phyloP scores from a whole-genome alignment of 1,284 basidiomycete species.

The Neotropicomus parvogracilis region DNA sequence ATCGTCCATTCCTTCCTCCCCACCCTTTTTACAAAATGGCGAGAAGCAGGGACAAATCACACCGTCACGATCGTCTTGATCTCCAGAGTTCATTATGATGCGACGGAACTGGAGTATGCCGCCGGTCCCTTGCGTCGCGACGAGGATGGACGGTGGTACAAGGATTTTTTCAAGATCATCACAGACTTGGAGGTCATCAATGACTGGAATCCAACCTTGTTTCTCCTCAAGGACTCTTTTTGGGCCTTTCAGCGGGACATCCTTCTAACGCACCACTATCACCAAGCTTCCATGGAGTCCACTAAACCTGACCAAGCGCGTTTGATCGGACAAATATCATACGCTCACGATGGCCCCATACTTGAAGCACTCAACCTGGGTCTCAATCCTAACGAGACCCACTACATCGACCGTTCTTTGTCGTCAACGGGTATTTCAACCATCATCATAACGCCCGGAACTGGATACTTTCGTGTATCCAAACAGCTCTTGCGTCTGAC shows the following conservation, averaged over 20 bases:
- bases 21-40: slow-evolving; percentile 79
- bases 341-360: slow-evolving; percentile 92
- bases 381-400: slow-evolving; percentile 90
- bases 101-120: slow-evolving; percentile 75
- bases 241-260: slow-evolving; percentile 88
- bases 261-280: slow-evolving; percentile 81
- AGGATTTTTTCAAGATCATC: slow-evolving; percentile 95
- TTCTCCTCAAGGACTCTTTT: slow-evolving; percentile 83
- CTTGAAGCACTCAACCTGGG: slow-evolving; percentile 93
- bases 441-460: slow-evolving; percentile 89
- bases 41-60: slow-evolving; percentile 83
- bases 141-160: slow-evolving; percentile 78
- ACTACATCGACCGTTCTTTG: slow-evolving; percentile 94
- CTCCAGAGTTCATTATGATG: slow-evolving; percentile 90
- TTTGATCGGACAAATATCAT: slow-evolving; percentile 74
- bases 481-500: slow-evolving; percentile 90
- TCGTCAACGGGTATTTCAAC: slow-evolving; percentile 88
- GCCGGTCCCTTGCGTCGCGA: slow-evolving; percentile 72
- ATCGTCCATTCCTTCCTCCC: slow-evolving; percentile 92
- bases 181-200: slow-evolving; percentile 87
- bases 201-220: slow-evolving; percentile 86
- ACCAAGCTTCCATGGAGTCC: slow-evolving; percentile 54
- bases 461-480: slow-evolving; percentile 90
- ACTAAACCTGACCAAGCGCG: slow-evolving; percentile 54
- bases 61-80: slow-evolving; percentile 93